Evolutionary conservation across 2,329 filamentous ascomycete species (phyloP).

Genomic region (Falciphora oryzae): DNA sequence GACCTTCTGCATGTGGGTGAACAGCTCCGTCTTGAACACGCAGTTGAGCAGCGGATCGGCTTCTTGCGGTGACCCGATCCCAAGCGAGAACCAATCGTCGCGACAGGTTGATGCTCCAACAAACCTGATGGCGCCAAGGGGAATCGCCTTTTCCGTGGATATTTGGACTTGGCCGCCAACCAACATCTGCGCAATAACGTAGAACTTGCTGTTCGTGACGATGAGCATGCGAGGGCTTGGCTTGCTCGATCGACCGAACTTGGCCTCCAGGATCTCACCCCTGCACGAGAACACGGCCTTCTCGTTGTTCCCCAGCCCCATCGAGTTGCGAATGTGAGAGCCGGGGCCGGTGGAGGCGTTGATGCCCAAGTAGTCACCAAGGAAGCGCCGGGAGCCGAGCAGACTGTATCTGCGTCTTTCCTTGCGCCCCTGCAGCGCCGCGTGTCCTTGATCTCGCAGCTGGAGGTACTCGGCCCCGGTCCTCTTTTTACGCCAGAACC

Average conservation of each 20-base stretch:
- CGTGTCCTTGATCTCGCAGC: constrained; percentile 81
- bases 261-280: constrained; percentile 83
- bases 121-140: constrained; percentile 83
- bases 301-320: constrained; percentile 67
- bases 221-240: constrained; percentile 79
- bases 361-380: constrained; percentile 91
- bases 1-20: constrained; percentile 79
- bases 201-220: constrained; percentile 80
- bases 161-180: constrained; percentile 80
- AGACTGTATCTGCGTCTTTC: constrained; percentile 88
- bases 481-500: constrained; percentile 91
- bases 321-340: constrained; percentile 69
- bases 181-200: constrained; percentile 79
- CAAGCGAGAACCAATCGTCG: constrained; percentile 96
- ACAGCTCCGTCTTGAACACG: constrained; percentile 93
- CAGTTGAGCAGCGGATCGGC: constrained; percentile 91
- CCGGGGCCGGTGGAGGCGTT: constrained; percentile 75
- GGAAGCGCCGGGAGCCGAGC: constrained; percentile 82
- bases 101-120: constrained; percentile 73
- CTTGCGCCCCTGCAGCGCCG: constrained; percentile 75
- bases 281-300: constrained; percentile 83
- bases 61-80: constrained; percentile 84
- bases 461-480: constrained; percentile 85
- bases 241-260: constrained; percentile 95
- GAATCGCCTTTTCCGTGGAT: constrained; percentile 71